A percentile compares a stretch with the other conserved stretches of the same genome.
Evolutionary conservation across 1,284 basidiomycete species (phyloP).

Genomic region (Neonothopanus nambi): DNA sequence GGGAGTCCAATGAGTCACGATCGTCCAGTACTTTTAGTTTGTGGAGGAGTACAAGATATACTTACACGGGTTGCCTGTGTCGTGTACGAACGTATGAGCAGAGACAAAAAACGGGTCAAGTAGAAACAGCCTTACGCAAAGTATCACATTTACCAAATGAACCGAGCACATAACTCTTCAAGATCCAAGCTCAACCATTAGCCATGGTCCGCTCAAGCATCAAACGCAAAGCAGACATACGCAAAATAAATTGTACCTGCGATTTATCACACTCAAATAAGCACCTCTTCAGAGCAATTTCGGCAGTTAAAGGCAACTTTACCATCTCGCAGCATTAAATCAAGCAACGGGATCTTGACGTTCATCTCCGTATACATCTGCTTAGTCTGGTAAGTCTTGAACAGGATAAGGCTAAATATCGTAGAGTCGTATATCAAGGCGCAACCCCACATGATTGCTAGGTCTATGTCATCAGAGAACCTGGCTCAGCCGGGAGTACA

Average conservation of each 20-base stretch:
- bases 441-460: slow-evolving; percentile 6
- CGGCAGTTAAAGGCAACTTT: background rate
- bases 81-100: background rate
- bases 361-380: background rate
- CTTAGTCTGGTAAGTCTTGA: background rate
- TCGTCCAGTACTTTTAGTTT: background rate
- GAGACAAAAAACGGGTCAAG: too few relatives aligned
- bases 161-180: slow-evolving; percentile 6
- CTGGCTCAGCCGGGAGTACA: too few relatives aligned
- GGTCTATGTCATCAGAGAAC: too few relatives aligned
- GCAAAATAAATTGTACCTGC: slow-evolving; percentile 2
- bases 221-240: background rate
- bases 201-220: background rate
- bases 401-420: background rate
- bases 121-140: slow-evolving; percentile 6
- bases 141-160: slow-evolving; percentile 1
- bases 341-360: slow-evolving; percentile 1
- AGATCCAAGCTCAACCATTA: background rate
- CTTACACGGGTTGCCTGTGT: slow-evolving; percentile 8
- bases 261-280: background rate
- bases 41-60: too few relatives aligned
- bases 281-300: too few relatives aligned
- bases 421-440: background rate
- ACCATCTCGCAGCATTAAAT: slow-evolving; percentile 10
- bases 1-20: background rate